phyloP scores from a whole-genome alignment of 495 filamentous ascomycete species.

The Neurospora sp. region DNA sequence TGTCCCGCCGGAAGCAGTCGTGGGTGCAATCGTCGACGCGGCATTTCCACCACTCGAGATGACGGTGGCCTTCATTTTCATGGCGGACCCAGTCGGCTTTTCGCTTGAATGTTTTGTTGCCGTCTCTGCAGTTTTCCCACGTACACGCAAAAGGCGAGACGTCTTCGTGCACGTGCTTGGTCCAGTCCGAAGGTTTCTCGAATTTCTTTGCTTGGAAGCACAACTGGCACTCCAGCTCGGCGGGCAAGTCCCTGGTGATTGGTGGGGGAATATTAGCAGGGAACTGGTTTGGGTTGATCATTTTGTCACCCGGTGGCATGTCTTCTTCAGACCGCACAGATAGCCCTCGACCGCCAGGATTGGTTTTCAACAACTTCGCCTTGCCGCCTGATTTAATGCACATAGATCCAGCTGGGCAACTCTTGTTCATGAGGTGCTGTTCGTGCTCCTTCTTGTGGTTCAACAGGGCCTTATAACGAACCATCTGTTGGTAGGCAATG shows the following conservation, averaged over 20 bases:
- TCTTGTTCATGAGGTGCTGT: constrained; percentile 38
- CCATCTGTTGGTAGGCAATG: constrained; percentile 68
- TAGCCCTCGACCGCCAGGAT: constrained; percentile 16
- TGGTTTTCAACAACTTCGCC: constrained; percentile 31
- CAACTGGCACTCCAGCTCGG: constrained; percentile 85
- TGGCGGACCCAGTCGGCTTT: constrained; percentile 98
- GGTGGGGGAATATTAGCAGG: constrained; percentile 75
- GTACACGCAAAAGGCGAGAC: constrained; percentile 94
- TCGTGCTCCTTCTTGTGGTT: constrained; percentile 63
- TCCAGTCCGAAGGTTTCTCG: constrained; percentile 95
- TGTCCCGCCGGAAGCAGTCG: constrained; percentile 83
- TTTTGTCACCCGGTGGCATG: constrained; percentile 52
- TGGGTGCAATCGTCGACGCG: constrained; percentile 72
- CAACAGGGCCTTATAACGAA: constrained; percentile 70
- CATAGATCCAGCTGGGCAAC: constrained; percentile 49
- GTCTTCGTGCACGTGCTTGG: constrained; percentile 94
- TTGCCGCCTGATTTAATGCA: constrained; percentile 58
- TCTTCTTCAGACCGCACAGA: constrained; percentile 27
- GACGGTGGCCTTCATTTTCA: constrained; percentile 87
- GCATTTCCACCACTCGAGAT: constrained; percentile 90
- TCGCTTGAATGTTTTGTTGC: constrained; percentile 82
- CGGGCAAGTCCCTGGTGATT: constrained; percentile 67
- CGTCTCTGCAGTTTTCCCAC: constrained; percentile 71
- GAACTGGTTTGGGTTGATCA: constrained; percentile 58
- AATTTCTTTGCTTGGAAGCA: constrained; percentile 89